phyloP scores from a whole-genome alignment of 306 rosid species.

The Medicago arabica region DNA sequence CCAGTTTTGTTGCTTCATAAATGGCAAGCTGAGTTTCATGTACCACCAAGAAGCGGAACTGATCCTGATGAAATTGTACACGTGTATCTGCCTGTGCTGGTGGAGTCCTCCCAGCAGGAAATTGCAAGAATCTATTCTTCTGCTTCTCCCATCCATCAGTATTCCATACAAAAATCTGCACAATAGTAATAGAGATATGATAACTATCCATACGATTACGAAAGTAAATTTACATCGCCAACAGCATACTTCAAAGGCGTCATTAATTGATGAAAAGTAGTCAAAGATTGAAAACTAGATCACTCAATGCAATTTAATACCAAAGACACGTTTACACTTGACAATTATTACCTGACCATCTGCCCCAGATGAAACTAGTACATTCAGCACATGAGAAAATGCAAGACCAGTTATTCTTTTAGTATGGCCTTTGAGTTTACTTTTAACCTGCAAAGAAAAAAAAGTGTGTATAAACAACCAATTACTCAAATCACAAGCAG shows the following conservation, averaged over 20 bases:
- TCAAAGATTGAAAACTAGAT: conserved; percentile 16
- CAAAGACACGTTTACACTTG: conserved; percentile 18
- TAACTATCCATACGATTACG: conserved; percentile 21
- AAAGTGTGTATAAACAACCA: conserved; percentile 33
- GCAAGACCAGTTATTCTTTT: conserved; percentile 96
- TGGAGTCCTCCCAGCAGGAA: conserved; percentile 81
- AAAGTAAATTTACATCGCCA: background rate
- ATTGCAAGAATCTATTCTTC: conserved; percentile 75
- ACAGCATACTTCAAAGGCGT: background rate
- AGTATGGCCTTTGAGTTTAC: conserved; percentile 97
- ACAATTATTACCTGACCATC: conserved; percentile 82
- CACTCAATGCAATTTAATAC: conserved; percentile 2
- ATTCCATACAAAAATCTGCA: conserved; percentile 89
- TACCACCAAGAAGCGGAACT: conserved; percentile 81
- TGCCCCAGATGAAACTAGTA: conserved; percentile 94
- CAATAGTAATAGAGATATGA: conserved; percentile 3
- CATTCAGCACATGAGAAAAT: conserved; percentile 83
- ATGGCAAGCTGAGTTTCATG: conserved; percentile 98
- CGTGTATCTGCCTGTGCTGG: conserved; percentile 89
- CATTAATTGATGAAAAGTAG: conserved; percentile 36
- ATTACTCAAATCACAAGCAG: conserved; percentile 40
- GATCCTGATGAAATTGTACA: conserved; percentile 98
- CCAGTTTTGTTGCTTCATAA: conserved; percentile 84
- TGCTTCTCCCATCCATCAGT: conserved; percentile 98
- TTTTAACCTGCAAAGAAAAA: conserved; percentile 74